Percentiles rank a stretch among this genome's conserved stretches.
These are phyloP conservation scores for Thermothielavioides terrestris DNA, from an alignment of 495 filamentous ascomycete species.

Conservation along the genomic window DNA sequence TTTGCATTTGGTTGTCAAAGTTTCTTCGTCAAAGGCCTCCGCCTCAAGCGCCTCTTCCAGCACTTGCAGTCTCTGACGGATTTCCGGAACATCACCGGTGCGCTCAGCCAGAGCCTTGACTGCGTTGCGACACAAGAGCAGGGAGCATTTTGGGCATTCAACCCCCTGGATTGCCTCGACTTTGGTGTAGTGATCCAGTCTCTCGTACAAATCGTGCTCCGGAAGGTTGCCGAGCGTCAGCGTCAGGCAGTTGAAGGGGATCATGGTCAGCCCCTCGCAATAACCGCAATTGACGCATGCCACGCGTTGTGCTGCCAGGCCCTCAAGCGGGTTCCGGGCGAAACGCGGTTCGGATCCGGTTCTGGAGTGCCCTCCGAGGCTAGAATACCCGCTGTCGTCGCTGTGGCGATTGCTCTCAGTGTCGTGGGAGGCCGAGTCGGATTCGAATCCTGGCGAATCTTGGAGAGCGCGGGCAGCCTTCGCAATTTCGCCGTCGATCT, in stretches of 20 bases:
- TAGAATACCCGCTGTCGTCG: slow-evolving; percentile 43
- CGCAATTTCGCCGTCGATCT: slow-evolving; percentile 70
- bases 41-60: slow-evolving; percentile 64
- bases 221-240: slow-evolving; percentile 56
- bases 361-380: slow-evolving; percentile 21
- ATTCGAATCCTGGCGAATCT: slow-evolving; percentile 28
- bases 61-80: slow-evolving; percentile 45
- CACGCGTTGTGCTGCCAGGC: slow-evolving; percentile 79
- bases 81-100: slow-evolving; percentile 14
- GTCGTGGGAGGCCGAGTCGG: slow-evolving; percentile 24
- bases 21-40: slow-evolving; percentile 72
- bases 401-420: slow-evolving; percentile 35
- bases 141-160: slow-evolving; percentile 84
- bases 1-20: slow-evolving; percentile 61
- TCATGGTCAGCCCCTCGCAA: slow-evolving; percentile 77
- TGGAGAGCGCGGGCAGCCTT: slow-evolving; percentile 37
- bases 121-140: slow-evolving; percentile 41
- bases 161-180: slow-evolving; percentile 80
- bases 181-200: slow-evolving; percentile 74
- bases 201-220: slow-evolving; percentile 60
- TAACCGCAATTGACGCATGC: slow-evolving; percentile 80
- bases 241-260: slow-evolving; percentile 90
- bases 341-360: slow-evolving; percentile 12
- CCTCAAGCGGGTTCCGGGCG: slow-evolving; percentile 63
- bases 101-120: slow-evolving; percentile 32